These are phyloP conservation scores for Cylindrotheca fusiformis DNA, from an alignment of 108 stramenopile species.

Conservation along the genomic window DNA sequence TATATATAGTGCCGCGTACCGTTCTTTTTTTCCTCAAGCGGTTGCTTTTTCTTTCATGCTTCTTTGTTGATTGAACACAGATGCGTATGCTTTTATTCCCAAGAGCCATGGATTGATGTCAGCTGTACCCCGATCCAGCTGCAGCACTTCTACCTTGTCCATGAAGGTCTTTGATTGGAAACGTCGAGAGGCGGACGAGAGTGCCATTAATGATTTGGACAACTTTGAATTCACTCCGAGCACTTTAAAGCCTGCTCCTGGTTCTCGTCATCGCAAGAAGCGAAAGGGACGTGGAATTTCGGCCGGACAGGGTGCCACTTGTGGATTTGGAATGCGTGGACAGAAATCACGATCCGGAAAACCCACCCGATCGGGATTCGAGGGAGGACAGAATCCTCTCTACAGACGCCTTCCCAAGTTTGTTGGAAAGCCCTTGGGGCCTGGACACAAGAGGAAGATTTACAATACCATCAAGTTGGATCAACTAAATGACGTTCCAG, in stretches of 20 bases:
- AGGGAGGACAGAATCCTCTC: slow-evolving; percentile 95
- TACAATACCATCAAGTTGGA: slow-evolving; percentile 93
- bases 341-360: slow-evolving; percentile 91
- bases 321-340: slow-evolving; percentile 98
- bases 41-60: too few species aligned
- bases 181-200: slow-evolving; percentile 82
- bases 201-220: slow-evolving; percentile 67
- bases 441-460: slow-evolving; percentile 88
- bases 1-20: too few species aligned
- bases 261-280: slow-evolving; percentile 69
- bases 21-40: too few species aligned
- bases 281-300: slow-evolving; percentile 97
- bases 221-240: slow-evolving; percentile 69
- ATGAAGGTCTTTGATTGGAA: slow-evolving; percentile 98
- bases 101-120: slow-evolving; percentile 6
- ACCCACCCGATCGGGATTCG: slow-evolving; percentile 91
- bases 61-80: too few species aligned
- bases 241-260: slow-evolving; percentile 81
- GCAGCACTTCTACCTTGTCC: slow-evolving; percentile 27
- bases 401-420: slow-evolving; percentile 96
- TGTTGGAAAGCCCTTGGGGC: slow-evolving; percentile 87
- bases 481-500: slow-evolving; percentile 67
- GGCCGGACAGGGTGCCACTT: slow-evolving; percentile 95
- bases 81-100: too few species aligned
- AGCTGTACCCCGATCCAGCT: slow-evolving; percentile 14